Conservation (phyloP, 768 basidiomycete species). For the Suillus fuscotomentosus region DNA sequence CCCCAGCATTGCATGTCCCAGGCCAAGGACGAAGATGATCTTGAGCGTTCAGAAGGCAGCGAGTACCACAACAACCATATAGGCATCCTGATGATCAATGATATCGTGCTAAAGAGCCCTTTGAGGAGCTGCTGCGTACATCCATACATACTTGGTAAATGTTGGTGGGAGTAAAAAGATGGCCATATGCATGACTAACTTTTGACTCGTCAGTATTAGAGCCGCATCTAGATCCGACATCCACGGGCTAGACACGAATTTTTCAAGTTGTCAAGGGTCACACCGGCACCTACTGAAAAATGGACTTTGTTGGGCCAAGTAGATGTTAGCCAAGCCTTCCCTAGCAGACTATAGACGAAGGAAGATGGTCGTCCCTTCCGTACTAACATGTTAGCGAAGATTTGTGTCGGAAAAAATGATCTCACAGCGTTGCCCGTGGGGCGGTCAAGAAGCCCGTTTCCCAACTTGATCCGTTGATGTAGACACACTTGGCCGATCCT, state of each 20-base stretch:
- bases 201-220: background rate
- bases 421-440: background rate
- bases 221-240: background rate
- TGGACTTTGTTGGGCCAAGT: background rate
- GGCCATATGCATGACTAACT: background rate
- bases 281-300: background rate
- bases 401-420: background rate
- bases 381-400: background rate
- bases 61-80: conserved; percentile 43
- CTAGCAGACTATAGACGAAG: background rate
- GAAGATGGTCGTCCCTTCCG: background rate
- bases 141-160: conserved; percentile 8
- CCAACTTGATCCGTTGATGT: background rate
- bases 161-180: background rate
- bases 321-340: background rate
- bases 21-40: conserved; percentile 42
- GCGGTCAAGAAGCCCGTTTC: background rate
- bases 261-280: background rate
- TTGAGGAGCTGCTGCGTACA: conserved; percentile 45
- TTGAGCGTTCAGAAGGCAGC: conserved; percentile 37
- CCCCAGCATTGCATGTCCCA: conserved; percentile 34
- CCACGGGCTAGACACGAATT: background rate
- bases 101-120: conserved; percentile 35
- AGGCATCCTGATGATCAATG: conserved; percentile 41
- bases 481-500: background rate